Conservation (phyloP, 2,329 filamentous ascomycete genomes). For the Clarireedia hainanense region DNA sequence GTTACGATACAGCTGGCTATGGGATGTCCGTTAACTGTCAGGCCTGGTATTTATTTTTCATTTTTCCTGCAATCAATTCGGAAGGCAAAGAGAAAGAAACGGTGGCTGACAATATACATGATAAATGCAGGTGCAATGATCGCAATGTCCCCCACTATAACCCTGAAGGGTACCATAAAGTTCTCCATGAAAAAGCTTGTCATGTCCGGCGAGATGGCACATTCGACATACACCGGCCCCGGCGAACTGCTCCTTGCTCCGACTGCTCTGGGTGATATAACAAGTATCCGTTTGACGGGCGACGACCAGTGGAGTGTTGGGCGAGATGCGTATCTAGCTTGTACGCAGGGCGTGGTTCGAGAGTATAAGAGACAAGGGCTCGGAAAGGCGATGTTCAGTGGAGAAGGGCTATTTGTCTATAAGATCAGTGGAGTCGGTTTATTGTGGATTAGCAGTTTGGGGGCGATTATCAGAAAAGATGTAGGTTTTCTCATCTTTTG, state of each 20-base stretch:
- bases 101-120: not conserved
- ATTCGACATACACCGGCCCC: constrained; percentile 77
- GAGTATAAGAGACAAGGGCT: constrained; percentile 82
- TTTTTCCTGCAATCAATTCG: not conserved
- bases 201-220: constrained; percentile 68
- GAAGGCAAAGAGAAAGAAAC: too few relatives aligned
- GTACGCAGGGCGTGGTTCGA: constrained; percentile 78
- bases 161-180: constrained; percentile 72
- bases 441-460: constrained; percentile 86
- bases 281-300: constrained; percentile 65
- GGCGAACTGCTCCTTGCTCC: constrained; percentile 86
- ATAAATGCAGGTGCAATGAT: constrained; percentile 67
- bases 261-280: constrained; percentile 73
- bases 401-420: constrained; percentile 87
- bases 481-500: constrained; percentile 42
- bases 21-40: constrained; percentile 73
- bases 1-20: constrained; percentile 84
- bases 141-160: constrained; percentile 85
- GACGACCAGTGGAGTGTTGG: constrained; percentile 76
- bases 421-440: constrained; percentile 75
- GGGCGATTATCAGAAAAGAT: constrained; percentile 91
- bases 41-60: constrained; percentile 49
- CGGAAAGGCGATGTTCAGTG: constrained; percentile 86
- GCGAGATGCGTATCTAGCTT: constrained; percentile 77
- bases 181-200: constrained; percentile 92